Conservation (phyloP, 2,329 filamentous ascomycete species). For the Aspergillus proliferans region DNA sequence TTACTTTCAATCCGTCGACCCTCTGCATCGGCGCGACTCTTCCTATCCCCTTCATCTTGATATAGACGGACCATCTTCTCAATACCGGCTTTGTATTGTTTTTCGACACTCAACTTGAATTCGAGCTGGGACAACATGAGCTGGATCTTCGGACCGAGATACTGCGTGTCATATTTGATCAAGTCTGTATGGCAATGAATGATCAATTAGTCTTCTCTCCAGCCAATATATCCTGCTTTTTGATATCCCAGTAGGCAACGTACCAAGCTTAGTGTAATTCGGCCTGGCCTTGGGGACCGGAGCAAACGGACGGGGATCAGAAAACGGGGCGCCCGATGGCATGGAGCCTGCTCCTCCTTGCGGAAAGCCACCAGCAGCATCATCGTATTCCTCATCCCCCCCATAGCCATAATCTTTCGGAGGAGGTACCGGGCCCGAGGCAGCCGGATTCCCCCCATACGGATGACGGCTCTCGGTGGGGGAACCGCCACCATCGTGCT, state of each 20-base stretch:
- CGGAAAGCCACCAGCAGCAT: conserved; percentile 55
- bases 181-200: conserved; percentile 58
- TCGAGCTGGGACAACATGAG: conserved; percentile 98
- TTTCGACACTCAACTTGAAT: conserved; percentile 97
- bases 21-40: conserved; percentile 89
- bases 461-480: conserved; percentile 42
- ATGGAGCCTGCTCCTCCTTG: conserved; percentile 64
- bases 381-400: conserved; percentile 55
- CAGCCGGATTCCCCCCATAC: background rate
- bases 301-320: conserved; percentile 62
- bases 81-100: conserved; percentile 97
- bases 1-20: conserved; percentile 87
- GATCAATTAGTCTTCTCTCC: background rate
- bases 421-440: conserved; percentile 55
- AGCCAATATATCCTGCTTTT: background rate
- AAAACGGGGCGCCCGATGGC: conserved; percentile 74
- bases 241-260: conserved; percentile 30
- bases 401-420: conserved; percentile 62
- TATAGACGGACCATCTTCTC: conserved; percentile 99
- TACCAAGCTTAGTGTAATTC: conserved; percentile 95
- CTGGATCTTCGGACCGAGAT: conserved; percentile 94
- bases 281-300: conserved; percentile 67
- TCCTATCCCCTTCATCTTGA: conserved; percentile 92
- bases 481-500: conserved; percentile 41
- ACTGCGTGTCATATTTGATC: conserved; percentile 96